Conservation (phyloP, 2,329 filamentous ascomycete genomes). For the Apiospora hydei region DNA sequence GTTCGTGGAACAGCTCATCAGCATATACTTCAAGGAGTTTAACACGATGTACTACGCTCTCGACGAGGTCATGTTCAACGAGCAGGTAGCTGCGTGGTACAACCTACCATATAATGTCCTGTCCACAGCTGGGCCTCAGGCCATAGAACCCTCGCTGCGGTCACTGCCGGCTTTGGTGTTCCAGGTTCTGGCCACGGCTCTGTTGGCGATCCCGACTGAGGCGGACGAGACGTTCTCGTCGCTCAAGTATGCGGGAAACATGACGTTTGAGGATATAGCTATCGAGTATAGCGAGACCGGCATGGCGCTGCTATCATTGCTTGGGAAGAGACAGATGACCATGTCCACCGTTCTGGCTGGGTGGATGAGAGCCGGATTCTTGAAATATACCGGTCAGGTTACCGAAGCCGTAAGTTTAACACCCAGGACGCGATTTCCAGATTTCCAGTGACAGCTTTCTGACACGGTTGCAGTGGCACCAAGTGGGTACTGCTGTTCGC, state of each 20-base stretch:
- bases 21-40: slow-evolving; percentile 63
- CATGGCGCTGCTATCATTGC: slow-evolving; percentile 57
- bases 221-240: slow-evolving; percentile 58
- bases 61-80: slow-evolving; percentile 59
- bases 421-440: not conserved
- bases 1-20: slow-evolving; percentile 62
- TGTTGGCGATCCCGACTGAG: slow-evolving; percentile 59
- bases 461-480: slow-evolving; percentile 55
- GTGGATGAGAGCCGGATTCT: slow-evolving; percentile 62
- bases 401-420: slow-evolving; percentile 58
- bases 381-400: slow-evolving; percentile 66
- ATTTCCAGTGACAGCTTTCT: not conserved
- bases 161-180: slow-evolving; percentile 68
- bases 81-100: slow-evolving; percentile 62
- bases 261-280: slow-evolving; percentile 68
- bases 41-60: slow-evolving; percentile 67
- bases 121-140: slow-evolving; percentile 56
- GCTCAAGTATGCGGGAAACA: slow-evolving; percentile 64
- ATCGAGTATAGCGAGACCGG: slow-evolving; percentile 67
- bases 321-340: slow-evolving; percentile 65
- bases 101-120: slow-evolving; percentile 59
- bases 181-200: slow-evolving; percentile 61
- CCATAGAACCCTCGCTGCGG: slow-evolving; percentile 57
- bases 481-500: slow-evolving; percentile 62
- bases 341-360: slow-evolving; percentile 64